Conservation (phyloP, 208 protist species). For the Trypanosoma mega region DNA sequence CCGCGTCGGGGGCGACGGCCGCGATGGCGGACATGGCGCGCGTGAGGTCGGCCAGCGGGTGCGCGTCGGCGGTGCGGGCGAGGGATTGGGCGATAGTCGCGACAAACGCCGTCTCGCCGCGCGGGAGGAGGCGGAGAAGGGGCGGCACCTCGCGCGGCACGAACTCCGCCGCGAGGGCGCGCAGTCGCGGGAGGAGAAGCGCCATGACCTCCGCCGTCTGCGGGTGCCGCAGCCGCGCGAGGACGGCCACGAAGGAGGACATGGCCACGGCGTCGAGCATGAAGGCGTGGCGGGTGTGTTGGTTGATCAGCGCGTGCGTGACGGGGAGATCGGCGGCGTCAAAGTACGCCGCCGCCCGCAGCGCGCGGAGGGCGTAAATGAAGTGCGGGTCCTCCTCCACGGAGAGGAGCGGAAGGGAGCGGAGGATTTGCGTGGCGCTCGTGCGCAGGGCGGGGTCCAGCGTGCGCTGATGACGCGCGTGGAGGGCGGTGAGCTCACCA, state of each 20-base stretch:
- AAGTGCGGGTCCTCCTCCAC: slow-evolving; percentile 76
- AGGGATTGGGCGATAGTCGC: slow-evolving; percentile 32
- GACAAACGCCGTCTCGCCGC: slow-evolving; percentile 24
- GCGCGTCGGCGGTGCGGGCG: slow-evolving; percentile 28
- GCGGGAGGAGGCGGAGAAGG: slow-evolving; percentile 37
- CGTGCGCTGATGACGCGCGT: slow-evolving; percentile 40
- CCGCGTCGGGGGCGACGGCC: slow-evolving; percentile 19
- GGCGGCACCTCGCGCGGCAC: slow-evolving; percentile 41
- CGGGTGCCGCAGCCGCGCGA: slow-evolving; percentile 51
- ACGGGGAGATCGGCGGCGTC: slow-evolving; percentile 31
- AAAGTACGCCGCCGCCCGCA: slow-evolving; percentile 70
- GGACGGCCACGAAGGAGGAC: slow-evolving; percentile 33
- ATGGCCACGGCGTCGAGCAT: slow-evolving; percentile 62
- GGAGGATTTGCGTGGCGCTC: slow-evolving; percentile 48
- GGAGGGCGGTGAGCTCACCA: slow-evolving; percentile 38
- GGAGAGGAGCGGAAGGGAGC: slow-evolving; percentile 65
- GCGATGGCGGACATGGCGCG: slow-evolving; percentile 23
- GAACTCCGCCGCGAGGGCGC: slow-evolving; percentile 50
- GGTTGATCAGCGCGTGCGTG: slow-evolving; percentile 76
- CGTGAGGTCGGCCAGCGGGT: slow-evolving; percentile 27
- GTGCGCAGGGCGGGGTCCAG: slow-evolving; percentile 41
- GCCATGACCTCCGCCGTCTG: slow-evolving; percentile 53
- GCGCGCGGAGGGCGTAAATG: slow-evolving; percentile 36
- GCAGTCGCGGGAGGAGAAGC: slow-evolving; percentile 58
- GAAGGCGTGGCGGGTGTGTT: slow-evolving; percentile 69